Base-by-base conservation (phyloP, 257 asterid species). In the Lycium ferocissimum region DNA sequence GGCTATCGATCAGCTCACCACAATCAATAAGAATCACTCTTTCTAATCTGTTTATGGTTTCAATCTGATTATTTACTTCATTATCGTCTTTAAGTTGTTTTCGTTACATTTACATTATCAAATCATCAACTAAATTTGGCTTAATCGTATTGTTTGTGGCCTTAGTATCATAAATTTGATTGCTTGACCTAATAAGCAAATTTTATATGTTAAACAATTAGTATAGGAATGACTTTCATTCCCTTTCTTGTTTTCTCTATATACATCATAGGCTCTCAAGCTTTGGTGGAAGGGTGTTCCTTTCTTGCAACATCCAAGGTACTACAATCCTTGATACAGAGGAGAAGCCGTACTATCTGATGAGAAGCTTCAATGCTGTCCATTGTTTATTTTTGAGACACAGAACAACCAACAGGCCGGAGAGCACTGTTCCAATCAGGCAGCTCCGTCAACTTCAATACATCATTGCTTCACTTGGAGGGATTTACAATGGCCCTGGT, bases 401-500 rank as follows among this genome's bases (percentile, higher is more conserved):
- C 83, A 82, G 9, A 73, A 72, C 76, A 73, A 72, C 83, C 83
- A 37, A 79, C 87, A 84, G 54, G 83, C 51, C 35, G 88, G 83
- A 67, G 92, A 87, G 63, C 81, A 54, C 10, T 40, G 81, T 57
- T 65, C 73, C 72, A 82, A 79, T 81, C 51, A 80, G 61, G 71
- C 76, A 54, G 65, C 81, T 67, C 87, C 85, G 58, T 62, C 69
- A 57, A 53, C 84, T 35, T 82, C 38, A 35, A 85, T 70, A 66
- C 14, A 80, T 80, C 98, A 89, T 73, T 66, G 90, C 90, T 84
- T 91, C 86, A 87, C 89, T 35, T 95, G 99, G 99, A 94, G 89
- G 84, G 97, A 96, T 89, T 97, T 97, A 83, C 75, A 89, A 63
- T 96, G 98, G 99, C 98, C 99, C 58, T 96, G 98, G 99, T 88